These are phyloP conservation scores for Colletotrichum sp. DNA, from an alignment of 2,329 filamentous ascomycete genomes.

Conservation along the genomic window DNA sequence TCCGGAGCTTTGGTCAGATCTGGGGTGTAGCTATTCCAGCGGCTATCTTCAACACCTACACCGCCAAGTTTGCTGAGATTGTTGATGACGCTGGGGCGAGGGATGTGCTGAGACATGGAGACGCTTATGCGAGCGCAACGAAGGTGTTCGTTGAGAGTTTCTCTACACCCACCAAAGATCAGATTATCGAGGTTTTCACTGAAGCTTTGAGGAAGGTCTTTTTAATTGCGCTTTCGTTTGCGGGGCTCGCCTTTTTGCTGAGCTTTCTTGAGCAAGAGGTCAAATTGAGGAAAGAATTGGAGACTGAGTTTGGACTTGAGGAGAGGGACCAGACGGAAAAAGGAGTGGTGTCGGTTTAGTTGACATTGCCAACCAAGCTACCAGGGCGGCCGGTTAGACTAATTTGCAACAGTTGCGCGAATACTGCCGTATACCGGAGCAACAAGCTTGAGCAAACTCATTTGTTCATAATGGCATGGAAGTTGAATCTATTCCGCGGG, in stretches of 20 bases:
- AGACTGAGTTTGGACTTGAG: slow-evolving; percentile 32
- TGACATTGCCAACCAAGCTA: neutral
- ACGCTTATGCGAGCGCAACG: slow-evolving; percentile 32
- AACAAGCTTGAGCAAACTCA: neutral
- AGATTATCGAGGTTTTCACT: slow-evolving; percentile 30
- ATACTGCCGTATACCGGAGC: neutral
- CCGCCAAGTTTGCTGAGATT: slow-evolving; percentile 22
- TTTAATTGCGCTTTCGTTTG: slow-evolving; percentile 24
- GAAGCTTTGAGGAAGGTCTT: slow-evolving; percentile 28
- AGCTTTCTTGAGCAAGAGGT: slow-evolving; percentile 30
- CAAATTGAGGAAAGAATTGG: slow-evolving; percentile 27
- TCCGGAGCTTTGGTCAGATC: slow-evolving; percentile 46
- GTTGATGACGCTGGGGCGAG: slow-evolving; percentile 24
- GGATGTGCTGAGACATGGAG: slow-evolving; percentile 26
- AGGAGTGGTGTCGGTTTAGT: neutral
- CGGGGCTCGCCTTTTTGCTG: slow-evolving; percentile 24
- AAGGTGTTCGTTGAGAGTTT: slow-evolving; percentile 26
- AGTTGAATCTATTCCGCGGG: neutral
- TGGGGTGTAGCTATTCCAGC: slow-evolving; percentile 49
- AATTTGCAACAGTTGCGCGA: neutral
- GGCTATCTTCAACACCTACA: slow-evolving; percentile 7
- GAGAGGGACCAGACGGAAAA: slow-evolving; percentile 5
- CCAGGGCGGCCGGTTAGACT: neutral
- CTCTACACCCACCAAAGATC: slow-evolving; percentile 5
- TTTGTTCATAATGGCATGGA: neutral